Evolutionary conservation across 371 early-diverging fungal genomes (phyloP).

Genomic region (Haplosporangium sp.): DNA sequence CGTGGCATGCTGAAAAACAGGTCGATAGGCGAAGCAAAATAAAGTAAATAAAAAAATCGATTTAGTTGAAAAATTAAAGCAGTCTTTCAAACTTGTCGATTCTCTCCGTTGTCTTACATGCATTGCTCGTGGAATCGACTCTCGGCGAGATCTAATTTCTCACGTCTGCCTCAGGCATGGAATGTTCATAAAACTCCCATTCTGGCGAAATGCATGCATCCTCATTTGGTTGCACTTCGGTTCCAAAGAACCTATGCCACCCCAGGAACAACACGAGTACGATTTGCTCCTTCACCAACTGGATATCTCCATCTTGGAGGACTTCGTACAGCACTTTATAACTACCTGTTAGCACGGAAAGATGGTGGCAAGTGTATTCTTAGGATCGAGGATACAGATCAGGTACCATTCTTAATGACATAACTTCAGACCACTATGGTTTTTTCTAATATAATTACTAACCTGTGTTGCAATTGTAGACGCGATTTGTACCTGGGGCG

Average conservation of each 20-base stretch:
- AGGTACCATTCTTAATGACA: slow-evolving; percentile 57
- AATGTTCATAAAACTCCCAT: not conserved
- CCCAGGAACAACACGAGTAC: slow-evolving; percentile 69
- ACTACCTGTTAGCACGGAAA: slow-evolving; percentile 85
- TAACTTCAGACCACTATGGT: too few relatives aligned
- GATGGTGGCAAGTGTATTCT: slow-evolving; percentile 84
- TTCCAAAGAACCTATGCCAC: not conserved
- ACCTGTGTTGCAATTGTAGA: slow-evolving; percentile 53
- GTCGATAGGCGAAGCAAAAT: not conserved
- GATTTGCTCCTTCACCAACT: slow-evolving; percentile 97
- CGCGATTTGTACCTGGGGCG: slow-evolving; percentile 84
- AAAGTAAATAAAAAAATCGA: not conserved
- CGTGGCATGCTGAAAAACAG: slow-evolving; percentile 19
- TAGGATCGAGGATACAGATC: slow-evolving; percentile 96
- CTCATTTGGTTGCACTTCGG: not conserved
- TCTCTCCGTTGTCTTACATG: slow-evolving; percentile 19
- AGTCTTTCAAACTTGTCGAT: slow-evolving; percentile 8
- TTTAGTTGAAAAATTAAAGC: not conserved
- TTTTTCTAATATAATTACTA: not conserved
- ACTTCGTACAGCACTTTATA: slow-evolving; percentile 92
- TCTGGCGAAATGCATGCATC: not conserved
- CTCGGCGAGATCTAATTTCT: slow-evolving; percentile 1
- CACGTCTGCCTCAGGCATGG: slow-evolving; percentile 10
- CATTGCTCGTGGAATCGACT: slow-evolving; percentile 34
- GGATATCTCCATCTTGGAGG: slow-evolving; percentile 95